Percentiles rank a stretch among this genome's conserved stretches.
Conservation (phyloP, 345 rosid genomes). For the Gossypium arboreum region DNA sequence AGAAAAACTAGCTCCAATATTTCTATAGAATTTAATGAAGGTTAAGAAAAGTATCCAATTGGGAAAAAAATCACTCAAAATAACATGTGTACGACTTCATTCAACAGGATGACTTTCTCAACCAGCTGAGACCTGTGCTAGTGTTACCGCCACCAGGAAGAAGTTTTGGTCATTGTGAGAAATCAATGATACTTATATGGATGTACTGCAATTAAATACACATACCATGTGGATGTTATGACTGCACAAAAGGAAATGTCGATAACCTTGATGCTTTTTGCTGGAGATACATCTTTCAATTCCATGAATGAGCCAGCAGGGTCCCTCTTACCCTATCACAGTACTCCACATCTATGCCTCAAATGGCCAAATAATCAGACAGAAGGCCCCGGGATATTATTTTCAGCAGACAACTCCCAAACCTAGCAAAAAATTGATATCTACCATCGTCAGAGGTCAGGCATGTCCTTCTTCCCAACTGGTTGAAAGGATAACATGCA, state of each 20-base stretch:
- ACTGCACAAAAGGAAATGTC: conserved; percentile 7
- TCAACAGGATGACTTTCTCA: conserved; percentile 17
- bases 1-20: neutral
- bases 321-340: neutral
- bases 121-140: conserved; percentile 20
- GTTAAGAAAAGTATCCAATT: conserved; percentile 2
- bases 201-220: conserved; percentile 13
- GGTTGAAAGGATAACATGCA: conserved; percentile 13
- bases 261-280: conserved; percentile 16
- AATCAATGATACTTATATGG: neutral
- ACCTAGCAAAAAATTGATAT: conserved; percentile 15
- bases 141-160: conserved; percentile 10
- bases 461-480: conserved; percentile 6
- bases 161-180: conserved; percentile 9
- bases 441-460: conserved; percentile 21
- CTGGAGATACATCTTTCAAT: neutral
- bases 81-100: conserved; percentile 2
- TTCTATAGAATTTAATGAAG: conserved; percentile 12
- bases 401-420: conserved; percentile 15
- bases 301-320: conserved; percentile 13
- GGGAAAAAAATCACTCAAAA: neutral
- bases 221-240: conserved; percentile 13
- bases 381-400: conserved; percentile 5
- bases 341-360: neutral
- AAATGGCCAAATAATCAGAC: conserved; percentile 18